A percentile compares a stretch with the other conserved stretches of the same genome.
phyloP scores from a whole-genome alignment of 2,329 filamentous ascomycete species.

The Dothistroma pini region DNA sequence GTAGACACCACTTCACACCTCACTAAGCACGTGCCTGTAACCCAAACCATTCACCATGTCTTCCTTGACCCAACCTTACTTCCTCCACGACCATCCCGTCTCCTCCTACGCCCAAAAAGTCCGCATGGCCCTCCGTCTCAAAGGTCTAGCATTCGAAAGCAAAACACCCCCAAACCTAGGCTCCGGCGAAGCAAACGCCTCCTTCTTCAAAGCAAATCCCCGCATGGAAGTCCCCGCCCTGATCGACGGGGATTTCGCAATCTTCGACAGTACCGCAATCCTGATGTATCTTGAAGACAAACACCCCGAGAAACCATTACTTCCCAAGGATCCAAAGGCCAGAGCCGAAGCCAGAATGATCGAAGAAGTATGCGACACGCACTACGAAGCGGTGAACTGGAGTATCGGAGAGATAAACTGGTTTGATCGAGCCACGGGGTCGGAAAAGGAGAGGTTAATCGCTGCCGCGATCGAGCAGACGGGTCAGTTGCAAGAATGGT shows the following conservation, averaged over 20 bases:
- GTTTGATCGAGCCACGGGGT: conserved; percentile 25
- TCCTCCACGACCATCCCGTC: conserved; percentile 29
- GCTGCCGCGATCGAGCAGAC: conserved; percentile 28
- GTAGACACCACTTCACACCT: background rate
- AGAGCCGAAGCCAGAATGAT: conserved; percentile 30
- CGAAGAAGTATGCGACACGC: conserved; percentile 32
- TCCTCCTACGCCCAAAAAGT: conserved; percentile 41
- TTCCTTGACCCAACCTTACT: conserved; percentile 18
- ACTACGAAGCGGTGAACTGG: conserved; percentile 35
- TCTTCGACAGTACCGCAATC: conserved; percentile 36
- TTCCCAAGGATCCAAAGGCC: conserved; percentile 21
- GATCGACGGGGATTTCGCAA: conserved; percentile 27
- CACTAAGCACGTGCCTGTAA: background rate
- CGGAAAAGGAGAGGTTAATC: conserved; percentile 25
- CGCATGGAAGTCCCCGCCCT: conserved; percentile 37
- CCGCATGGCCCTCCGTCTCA: conserved; percentile 37
- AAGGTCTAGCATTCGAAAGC: conserved; percentile 36
- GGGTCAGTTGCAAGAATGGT: conserved; percentile 27
- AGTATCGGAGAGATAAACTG: conserved; percentile 25
- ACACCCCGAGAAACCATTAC: conserved; percentile 23
- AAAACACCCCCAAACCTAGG: conserved; percentile 35
- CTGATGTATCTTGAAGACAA: conserved; percentile 33
- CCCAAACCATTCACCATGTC: background rate
- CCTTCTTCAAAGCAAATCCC: conserved; percentile 30
- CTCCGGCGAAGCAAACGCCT: conserved; percentile 30